Percentiles rank a stretch among this genome's conserved stretches.
Conservation (phyloP, 176 grass and related monocot genomes). For the Poa pratensis region DNA sequence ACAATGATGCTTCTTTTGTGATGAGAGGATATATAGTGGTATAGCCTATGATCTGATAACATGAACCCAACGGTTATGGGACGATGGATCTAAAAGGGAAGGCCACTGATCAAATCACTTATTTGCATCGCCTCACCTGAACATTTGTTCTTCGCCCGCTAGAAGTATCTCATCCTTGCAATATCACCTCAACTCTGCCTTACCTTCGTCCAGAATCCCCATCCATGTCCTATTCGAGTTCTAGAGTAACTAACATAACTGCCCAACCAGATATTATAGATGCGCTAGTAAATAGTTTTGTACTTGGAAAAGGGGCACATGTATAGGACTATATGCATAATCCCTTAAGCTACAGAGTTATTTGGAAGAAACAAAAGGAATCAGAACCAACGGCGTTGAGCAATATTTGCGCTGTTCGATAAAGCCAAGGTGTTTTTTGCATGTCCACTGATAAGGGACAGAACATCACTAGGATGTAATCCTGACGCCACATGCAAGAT, state of each 20-base stretch:
- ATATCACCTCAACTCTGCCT: background rate
- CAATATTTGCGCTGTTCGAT: background rate
- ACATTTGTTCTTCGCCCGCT: background rate
- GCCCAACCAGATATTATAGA: background rate
- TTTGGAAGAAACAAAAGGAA: background rate
- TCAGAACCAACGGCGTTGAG: background rate
- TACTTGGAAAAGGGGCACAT: background rate
- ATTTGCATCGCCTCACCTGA: background rate
- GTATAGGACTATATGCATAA: background rate
- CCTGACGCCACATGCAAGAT: background rate
- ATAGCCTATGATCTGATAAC: background rate
- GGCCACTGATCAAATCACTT: background rate
- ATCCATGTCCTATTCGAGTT: background rate
- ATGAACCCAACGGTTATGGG: background rate
- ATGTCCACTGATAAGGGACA: background rate
- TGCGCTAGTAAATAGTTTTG: background rate
- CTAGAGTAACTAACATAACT: background rate
- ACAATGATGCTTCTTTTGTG: conserved; percentile 28
- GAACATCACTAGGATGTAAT: background rate
- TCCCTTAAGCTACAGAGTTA: background rate
- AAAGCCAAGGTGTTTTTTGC: background rate
- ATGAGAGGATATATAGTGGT: background rate
- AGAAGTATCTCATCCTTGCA: background rate
- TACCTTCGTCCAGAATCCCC: background rate
- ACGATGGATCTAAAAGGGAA: background rate